Evolutionary conservation across 2,329 filamentous ascomycete genomes (phyloP), one percentile per base, ranked within the genome.

Genomic region (Neonectria faginata): DNA sequence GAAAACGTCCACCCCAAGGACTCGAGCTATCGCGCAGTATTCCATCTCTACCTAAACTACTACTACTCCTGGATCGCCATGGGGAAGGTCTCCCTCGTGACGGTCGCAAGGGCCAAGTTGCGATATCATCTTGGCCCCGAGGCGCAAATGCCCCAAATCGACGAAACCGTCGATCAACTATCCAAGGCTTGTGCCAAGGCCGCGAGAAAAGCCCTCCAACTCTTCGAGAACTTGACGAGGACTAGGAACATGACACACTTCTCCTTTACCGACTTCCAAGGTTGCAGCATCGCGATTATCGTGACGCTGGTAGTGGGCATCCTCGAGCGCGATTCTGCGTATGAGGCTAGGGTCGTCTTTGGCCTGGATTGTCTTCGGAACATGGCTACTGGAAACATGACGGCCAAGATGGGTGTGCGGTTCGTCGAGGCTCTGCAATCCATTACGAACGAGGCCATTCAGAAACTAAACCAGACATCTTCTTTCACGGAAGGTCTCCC

Each of bases 221-320:
- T 79, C 0, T 79, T 79, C 29, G 75, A 79, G 47, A 72, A 59
- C 3, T 52, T 79, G 16, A 68, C 61, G 3, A 58, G 53, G 2
- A 76, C 70, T 2, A 69, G 71, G 3, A 78, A 78, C 9, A 74
- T 76, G n/a, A 75, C 75, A 2, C 72, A 74, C 0, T 79, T 80
- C 52, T 79, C 78, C 0, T 80, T 80, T 51, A 79, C 78, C 5
- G 78, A 80, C 64, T 79, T 80, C 22, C 78, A 80, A 54, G 78
- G 76, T 12, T 79, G 78, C 60, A 79, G 78, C 41, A 78, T 77
- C 16, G 78, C 78, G 4, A 79, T 76, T 2, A 79, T 79, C 25
- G 73, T 79, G 7, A 70, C 75, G 4, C 60, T 80, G 11, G 65
- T 80, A 2, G 68, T 76, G 3, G 77, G 78, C 0, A 77, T 80